These are phyloP conservation scores for Murraya paniculata DNA, from an alignment of 345 rosid species.

Conservation along the genomic window DNA sequence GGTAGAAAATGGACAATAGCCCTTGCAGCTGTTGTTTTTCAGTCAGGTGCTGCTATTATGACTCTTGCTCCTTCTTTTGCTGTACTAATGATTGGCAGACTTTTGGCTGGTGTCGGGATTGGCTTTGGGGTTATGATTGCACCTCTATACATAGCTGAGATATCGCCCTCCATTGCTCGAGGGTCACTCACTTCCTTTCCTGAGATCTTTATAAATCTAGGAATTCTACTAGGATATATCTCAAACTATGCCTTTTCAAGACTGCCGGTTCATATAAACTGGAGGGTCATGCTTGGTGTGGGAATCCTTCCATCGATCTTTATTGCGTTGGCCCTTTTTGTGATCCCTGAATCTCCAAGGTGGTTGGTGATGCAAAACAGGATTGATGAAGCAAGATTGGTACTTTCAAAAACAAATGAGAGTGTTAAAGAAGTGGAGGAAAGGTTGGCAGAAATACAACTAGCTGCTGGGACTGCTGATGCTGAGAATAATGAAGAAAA, in stretches of 20 bases:
- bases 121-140: conserved; percentile 65
- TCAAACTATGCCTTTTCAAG: conserved; percentile 54
- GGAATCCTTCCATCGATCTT: conserved; percentile 57
- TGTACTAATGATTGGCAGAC: conserved; percentile 43
- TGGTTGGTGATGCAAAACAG: conserved; percentile 58
- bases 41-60: conserved; percentile 52
- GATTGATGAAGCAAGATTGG: conserved; percentile 50
- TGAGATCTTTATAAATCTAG: conserved; percentile 56
- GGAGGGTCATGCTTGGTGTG: conserved; percentile 67
- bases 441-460: conserved; percentile 52
- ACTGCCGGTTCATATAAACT: conserved; percentile 39
- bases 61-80: conserved; percentile 46
- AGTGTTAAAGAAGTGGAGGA: conserved; percentile 50
- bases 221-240: conserved; percentile 69
- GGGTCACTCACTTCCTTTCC: conserved; percentile 70
- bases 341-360: conserved; percentile 72
- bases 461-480: conserved; percentile 36
- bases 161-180: conserved; percentile 45
- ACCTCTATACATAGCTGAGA: conserved; percentile 59
- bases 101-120: conserved; percentile 51
- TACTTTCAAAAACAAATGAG: conserved; percentile 43
- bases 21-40: conserved; percentile 45
- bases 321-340: conserved; percentile 44
- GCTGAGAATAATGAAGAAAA: conserved; percentile 28
- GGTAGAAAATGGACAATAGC: conserved; percentile 70